phyloP scores from a whole-genome alignment of 202 grass and related monocot species.

The Panicum hallii region DNA sequence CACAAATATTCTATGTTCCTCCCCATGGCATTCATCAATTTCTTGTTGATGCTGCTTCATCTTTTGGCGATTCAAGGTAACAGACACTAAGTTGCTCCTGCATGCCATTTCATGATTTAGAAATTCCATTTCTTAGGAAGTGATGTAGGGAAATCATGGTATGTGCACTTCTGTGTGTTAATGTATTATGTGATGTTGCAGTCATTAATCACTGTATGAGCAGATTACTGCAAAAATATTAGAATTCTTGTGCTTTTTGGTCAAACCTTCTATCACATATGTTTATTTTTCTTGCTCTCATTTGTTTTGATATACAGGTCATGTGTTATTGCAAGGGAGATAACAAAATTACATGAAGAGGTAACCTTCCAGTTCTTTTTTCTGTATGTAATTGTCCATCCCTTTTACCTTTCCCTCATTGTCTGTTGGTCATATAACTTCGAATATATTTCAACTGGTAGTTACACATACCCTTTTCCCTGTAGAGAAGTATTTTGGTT shows the following conservation, averaged over 20 bases:
- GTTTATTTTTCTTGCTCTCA: constrained; percentile 35
- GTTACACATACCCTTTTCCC: constrained; percentile 9
- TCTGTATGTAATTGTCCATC: constrained; percentile 38
- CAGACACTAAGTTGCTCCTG: neutral
- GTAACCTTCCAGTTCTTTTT: constrained; percentile 47
- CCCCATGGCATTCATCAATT: constrained; percentile 93
- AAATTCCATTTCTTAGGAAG: constrained; percentile 24
- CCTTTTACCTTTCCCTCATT: neutral
- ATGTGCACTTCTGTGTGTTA: neutral
- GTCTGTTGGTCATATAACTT: constrained; percentile 14
- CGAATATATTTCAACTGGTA: constrained; percentile 14
- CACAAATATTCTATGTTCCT: constrained; percentile 94
- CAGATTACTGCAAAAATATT: constrained; percentile 8
- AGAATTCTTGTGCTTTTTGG: constrained; percentile 15
- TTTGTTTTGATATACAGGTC: constrained; percentile 55
- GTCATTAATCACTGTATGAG: constrained; percentile 16
- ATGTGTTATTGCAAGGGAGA: constrained; percentile 96
- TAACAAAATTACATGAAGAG: constrained; percentile 99
- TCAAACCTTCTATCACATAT: constrained; percentile 34
- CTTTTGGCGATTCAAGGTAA: constrained; percentile 86
- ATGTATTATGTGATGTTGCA: neutral
- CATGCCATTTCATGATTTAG: constrained; percentile 9
- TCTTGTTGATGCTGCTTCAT: constrained; percentile 71
- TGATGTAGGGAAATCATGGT: constrained; percentile 6
- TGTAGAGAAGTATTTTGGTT: neutral